Conservation (phyloP, 2,329 filamentous ascomycete species). For the Xylaria sp. region DNA sequence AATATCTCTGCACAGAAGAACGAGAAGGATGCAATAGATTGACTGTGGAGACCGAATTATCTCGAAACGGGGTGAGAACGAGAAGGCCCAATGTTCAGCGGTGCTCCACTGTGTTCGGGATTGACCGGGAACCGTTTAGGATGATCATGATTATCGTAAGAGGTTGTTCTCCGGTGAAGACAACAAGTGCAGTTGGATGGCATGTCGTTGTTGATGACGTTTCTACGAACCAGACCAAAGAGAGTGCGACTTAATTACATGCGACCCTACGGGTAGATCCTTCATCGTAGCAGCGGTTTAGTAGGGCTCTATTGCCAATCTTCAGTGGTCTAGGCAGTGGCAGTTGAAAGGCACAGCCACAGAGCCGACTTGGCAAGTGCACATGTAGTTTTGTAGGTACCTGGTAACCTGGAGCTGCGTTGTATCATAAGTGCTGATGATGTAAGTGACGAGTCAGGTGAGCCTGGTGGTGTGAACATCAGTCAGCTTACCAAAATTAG, state of each 20-base stretch:
- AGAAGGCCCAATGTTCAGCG: neutral
- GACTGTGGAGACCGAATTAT: neutral
- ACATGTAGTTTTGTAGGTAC: too few relatives aligned
- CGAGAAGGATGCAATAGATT: neutral
- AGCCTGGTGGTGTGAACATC: neutral
- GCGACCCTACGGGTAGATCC: neutral
- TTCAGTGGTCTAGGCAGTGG: neutral
- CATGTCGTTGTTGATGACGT: neutral
- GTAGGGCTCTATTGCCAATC: too few relatives aligned
- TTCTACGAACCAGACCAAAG: too few relatives aligned
- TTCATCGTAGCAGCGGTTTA: neutral
- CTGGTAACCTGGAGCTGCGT: neutral
- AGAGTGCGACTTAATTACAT: neutral
- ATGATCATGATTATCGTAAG: neutral
- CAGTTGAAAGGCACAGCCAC: neutral
- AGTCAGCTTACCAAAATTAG: neutral
- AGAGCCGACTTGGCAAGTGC: neutral
- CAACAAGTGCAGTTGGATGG: neutral
- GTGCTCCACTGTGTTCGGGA: neutral
- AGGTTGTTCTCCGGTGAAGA: neutral
- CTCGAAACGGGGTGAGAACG: neutral
- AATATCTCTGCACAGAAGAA: neutral
- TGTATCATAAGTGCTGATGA: neutral
- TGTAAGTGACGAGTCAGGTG: neutral
- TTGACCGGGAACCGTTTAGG: neutral